phyloP scores from a whole-genome alignment of 148 eudicot genomes.

The Chenopodium formosanum region DNA sequence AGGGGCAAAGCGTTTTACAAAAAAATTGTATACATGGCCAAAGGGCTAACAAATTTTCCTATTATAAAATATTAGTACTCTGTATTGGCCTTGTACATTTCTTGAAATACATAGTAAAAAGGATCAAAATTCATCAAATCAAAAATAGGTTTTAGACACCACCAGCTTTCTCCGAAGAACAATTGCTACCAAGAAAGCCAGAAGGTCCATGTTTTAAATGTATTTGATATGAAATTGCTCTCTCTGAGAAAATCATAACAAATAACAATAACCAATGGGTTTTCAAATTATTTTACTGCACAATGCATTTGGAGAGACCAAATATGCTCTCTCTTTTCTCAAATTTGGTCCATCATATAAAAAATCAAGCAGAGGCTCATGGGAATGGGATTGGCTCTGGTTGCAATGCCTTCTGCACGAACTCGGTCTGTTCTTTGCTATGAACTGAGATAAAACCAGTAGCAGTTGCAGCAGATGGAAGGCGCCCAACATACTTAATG shows the following conservation, averaged over 20 bases:
- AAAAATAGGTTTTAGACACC: no score
- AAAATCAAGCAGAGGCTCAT: not conserved
- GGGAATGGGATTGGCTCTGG: conserved; percentile 45
- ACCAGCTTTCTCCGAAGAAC: no score
- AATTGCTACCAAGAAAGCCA: no score
- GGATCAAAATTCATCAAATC: no score
- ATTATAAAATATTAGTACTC: no score
- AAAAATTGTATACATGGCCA: no score
- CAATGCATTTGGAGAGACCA: not conserved
- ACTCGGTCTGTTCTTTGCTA: conserved; percentile 58
- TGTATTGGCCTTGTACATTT: no score
- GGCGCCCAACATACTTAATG: conserved; percentile 74
- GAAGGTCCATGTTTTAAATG: no score
- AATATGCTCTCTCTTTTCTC: not conserved
- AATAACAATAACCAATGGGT: not conserved
- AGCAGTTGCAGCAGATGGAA: conserved; percentile 84
- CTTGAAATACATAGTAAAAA: no score
- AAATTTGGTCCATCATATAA: not conserved
- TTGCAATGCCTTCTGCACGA: conserved; percentile 66
- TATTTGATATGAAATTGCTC: not conserved
- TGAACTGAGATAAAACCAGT: conserved; percentile 72
- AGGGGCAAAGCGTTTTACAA: no score
- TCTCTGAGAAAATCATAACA: not conserved
- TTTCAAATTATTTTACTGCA: conserved; percentile 4
- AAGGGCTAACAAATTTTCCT: no score